Base-by-base conservation (phyloP, 129 eudicot genomes). In the Mikania micrantha region DNA sequence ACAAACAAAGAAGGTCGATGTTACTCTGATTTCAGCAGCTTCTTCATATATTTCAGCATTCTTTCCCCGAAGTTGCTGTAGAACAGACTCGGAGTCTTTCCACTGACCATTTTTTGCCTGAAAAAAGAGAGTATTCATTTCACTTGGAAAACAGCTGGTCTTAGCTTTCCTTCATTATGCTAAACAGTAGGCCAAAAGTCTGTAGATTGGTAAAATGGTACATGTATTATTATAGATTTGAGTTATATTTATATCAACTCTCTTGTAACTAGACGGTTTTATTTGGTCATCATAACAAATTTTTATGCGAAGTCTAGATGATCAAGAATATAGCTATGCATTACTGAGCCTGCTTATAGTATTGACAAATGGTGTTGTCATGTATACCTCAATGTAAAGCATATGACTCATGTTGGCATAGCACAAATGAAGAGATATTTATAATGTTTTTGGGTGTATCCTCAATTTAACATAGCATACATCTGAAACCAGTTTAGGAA, bases 21-120 rank as follows among this genome's bases (percentile, higher is more conserved):
- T 84, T 83, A 83, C 97, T 78, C 79, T 79, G 54, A 91, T 91
- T 73, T 85, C 96, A 70, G 82, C 82, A 49, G 91, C 88, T 82
- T 88, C 98, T 54, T 59, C 75, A 9, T 77, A 77, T 27, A 88
- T 85, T 60, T 82, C 74, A 4, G 80, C 83, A 53, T 80, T 79
- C 72, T 76, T 58, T 44, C 97, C 97, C 69, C 96, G 79, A 56
- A 88, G 96, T 73, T 77, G 45, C 53, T 77, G 87, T 53, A 93
- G 74, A 74, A 95, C 78, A 62, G 76, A 77, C 67, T 80, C 90
- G 44, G 74, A 73, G 38, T 80, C 91, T 68, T 82, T 71, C 87
- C 88, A 80, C 34, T 24, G 22, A 56, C 87, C 90, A 31, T 52
- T 57, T 76, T 84, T 93, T 10, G 89, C 91, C 98, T 91, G 87